Base-by-base conservation (phyloP, 2,329 filamentous ascomycete species). In the Talaromyces sp. region DNA sequence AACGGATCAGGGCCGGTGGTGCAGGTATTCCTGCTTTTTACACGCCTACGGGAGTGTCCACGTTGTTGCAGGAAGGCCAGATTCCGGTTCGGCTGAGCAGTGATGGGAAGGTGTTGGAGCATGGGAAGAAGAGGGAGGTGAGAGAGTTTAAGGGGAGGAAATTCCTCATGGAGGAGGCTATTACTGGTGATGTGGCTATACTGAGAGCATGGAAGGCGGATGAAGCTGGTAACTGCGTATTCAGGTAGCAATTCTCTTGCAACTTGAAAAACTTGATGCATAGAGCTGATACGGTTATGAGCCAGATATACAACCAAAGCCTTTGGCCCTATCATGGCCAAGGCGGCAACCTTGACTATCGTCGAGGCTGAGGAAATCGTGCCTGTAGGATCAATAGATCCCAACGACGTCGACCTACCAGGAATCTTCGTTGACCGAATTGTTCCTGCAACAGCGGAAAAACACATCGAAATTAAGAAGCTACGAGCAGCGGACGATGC, bases 121-220 rank as follows among this genome's bases (percentile, higher is more conserved):
- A 61, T 37, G 60, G 61, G 39, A 66, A 63, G 39, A 90, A 78
- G 91, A 91, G 93, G 74, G 93, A 97, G 72, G 91, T 95, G 72
- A 93, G 93, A 77, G 91, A 96, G 50, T 97, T 97, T 78, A 87
- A 92, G 69, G 93, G 93, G 70, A 94, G 96, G 83, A 88, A 88
- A 66, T 97, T 96, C 77, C 87, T 97, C 61, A 87, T 97, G 77
- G 93, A 97, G 78, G 88, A 95, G 77, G 87, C 90, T 69, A 96
- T 97, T 77, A 89, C 87, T 66, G 93, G 91, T 63, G 93, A 97
- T 80, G 95, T 96, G 72, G 93, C 93, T 62, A 94, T 97, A 73
- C 88, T 97, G 72, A 95, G 96, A 80, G 93, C 93, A 10, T 94
- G 90, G 85, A 94, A 93, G 81, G 93, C 93, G 66, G 93, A 97